A percentile compares a stretch with the other conserved stretches of the same genome.
Evolutionary conservation across 2,329 filamentous ascomycete species (phyloP).

Genomic region (Trichophaea hybrida): DNA sequence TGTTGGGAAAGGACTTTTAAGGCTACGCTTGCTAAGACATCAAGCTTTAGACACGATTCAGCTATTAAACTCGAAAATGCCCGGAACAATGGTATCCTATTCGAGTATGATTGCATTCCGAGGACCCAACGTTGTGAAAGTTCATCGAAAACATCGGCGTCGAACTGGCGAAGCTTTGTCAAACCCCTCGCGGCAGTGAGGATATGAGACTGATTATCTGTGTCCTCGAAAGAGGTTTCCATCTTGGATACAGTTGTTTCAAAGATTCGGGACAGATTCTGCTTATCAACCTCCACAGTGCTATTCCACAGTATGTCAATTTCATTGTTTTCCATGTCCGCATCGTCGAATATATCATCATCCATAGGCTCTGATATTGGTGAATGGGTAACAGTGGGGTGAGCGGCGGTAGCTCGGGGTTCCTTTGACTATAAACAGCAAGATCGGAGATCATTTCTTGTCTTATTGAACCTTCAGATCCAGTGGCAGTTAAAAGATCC

Average conservation of each 20-base stretch:
- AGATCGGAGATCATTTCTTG: constrained; percentile 35
- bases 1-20: constrained; percentile 4
- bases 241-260: constrained; percentile 49
- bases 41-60: constrained; percentile 23
- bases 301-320: constrained; percentile 60
- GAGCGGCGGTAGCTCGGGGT: constrained; percentile 3
- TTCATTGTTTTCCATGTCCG: constrained; percentile 53
- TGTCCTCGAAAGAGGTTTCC: constrained; percentile 44
- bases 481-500: constrained; percentile 46
- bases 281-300: constrained; percentile 58
- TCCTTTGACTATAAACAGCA: constrained; percentile 7
- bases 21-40: constrained; percentile 19
- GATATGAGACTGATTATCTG: constrained; percentile 27
- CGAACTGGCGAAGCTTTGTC: constrained; percentile 52
- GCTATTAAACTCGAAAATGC: constrained; percentile 24
- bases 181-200: constrained; percentile 40
- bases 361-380: constrained; percentile 65
- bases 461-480: constrained; percentile 32
- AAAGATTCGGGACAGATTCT: constrained; percentile 60
- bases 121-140: constrained; percentile 55
- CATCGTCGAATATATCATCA: constrained; percentile 42
- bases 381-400: constrained; percentile 50
- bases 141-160: constrained; percentile 52
- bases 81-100: constrained; percentile 22
- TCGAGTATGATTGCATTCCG: constrained; percentile 36